Conservation (phyloP, 345 rosid species). For the Salix suchowensis region DNA sequence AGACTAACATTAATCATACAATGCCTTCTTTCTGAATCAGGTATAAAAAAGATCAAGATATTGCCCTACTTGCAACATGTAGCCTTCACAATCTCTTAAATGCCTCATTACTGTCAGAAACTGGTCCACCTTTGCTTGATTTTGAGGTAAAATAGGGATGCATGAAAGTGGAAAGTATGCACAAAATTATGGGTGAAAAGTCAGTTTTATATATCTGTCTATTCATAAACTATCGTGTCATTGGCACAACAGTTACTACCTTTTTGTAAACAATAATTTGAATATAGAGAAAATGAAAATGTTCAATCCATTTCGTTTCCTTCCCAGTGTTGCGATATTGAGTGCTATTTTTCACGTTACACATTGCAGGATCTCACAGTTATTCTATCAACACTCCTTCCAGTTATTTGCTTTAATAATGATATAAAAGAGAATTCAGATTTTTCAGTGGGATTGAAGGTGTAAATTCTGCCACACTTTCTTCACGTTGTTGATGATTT, state of each 20-base stretch:
- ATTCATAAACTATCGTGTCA: background rate
- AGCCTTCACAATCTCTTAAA: constrained; percentile 74
- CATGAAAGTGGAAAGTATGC: background rate
- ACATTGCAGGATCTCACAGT: constrained; percentile 68
- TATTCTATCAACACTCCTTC: constrained; percentile 83
- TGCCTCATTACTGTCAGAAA: constrained; percentile 75
- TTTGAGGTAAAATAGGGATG: constrained; percentile 58
- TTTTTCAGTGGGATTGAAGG: constrained; percentile 83
- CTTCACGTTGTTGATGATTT: background rate
- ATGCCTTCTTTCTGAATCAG: constrained; percentile 31
- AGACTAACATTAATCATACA: constrained; percentile 2
- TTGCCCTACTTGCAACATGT: constrained; percentile 73
- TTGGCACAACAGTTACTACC: background rate
- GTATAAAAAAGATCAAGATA: constrained; percentile 82
- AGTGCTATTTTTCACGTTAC: constrained; percentile 9
- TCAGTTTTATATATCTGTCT: background rate
- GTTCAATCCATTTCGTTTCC: too few relatives aligned
- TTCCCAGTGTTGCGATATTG: background rate
- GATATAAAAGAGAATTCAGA: constrained; percentile 57
- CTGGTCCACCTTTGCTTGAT: constrained; percentile 96
- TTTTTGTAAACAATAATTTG: background rate
- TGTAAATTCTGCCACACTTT: constrained; percentile 18
- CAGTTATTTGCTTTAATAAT: constrained; percentile 58
- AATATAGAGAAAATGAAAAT: too few relatives aligned
- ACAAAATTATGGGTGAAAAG: background rate